Evolutionary conservation across 2,329 filamentous ascomycete genomes (phyloP).

Genomic region (Xylariaceae sp.): DNA sequence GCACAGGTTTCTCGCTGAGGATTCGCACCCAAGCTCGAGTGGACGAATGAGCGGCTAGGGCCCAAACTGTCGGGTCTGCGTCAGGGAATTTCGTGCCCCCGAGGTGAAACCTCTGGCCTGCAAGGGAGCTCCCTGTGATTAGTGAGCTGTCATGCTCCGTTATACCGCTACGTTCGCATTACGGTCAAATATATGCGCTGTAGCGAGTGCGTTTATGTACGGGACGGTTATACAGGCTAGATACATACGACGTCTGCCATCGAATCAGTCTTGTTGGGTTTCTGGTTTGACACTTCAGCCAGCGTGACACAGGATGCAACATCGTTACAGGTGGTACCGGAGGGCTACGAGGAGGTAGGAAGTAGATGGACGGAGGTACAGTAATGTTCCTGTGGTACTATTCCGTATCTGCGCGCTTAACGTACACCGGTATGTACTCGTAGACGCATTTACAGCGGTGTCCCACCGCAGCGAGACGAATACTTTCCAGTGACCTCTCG

Average conservation of each 20-base stretch:
- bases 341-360: too few relatives aligned
- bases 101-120: neutral
- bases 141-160: neutral
- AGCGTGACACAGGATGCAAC: neutral
- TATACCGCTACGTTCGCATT: neutral
- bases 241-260: too few relatives aligned
- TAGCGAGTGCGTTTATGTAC: too few relatives aligned
- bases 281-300: too few relatives aligned
- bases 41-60: constrained; percentile 14
- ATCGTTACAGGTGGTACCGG: neutral
- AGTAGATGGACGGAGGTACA: neutral
- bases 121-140: neutral
- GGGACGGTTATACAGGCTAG: too few relatives aligned
- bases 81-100: neutral
- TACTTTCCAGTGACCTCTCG: too few relatives aligned
- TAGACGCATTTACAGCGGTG: neutral
- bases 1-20: neutral
- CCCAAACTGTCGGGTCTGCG: constrained; percentile 18
- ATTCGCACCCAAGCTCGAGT: constrained; percentile 4
- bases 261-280: too few relatives aligned
- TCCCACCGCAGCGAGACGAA: neutral
- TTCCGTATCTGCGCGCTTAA: neutral
- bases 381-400: neutral
- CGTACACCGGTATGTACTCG: neutral
- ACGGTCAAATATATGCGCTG: neutral